These are phyloP conservation scores for Komagataella mondaviorum DNA, from an alignment of 805 yeast species.

Conservation along the genomic window DNA sequence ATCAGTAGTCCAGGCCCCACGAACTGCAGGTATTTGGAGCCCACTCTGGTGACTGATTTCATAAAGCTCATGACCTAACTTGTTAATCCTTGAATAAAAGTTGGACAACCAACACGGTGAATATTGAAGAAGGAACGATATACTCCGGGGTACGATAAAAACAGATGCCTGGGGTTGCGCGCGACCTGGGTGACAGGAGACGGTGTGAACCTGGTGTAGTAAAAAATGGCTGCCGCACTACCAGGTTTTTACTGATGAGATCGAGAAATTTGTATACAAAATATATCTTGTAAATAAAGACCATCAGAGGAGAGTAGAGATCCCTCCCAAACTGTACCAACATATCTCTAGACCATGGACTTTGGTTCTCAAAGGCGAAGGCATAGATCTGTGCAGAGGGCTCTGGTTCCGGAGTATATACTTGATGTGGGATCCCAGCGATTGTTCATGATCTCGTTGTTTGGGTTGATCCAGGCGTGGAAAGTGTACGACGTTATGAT, in stretches of 20 bases:
- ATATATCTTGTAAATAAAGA: neutral
- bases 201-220: neutral
- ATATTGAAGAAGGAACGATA: neutral
- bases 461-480: constrained; percentile 72
- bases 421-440: constrained; percentile 74
- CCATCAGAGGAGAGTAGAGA: neutral
- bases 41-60: neutral
- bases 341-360: neutral
- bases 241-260: neutral
- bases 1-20: constrained; percentile 85
- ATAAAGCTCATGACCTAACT: neutral
- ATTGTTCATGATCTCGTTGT: constrained; percentile 47
- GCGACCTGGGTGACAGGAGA: neutral
- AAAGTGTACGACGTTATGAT: constrained; percentile 61
- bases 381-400: constrained; percentile 4
- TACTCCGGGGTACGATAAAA: neutral
- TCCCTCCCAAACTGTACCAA: neutral
- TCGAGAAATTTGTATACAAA: neutral
- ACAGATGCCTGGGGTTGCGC: neutral
- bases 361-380: constrained; percentile 1
- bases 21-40: constrained; percentile 44
- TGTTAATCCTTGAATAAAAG: neutral
- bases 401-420: constrained; percentile 50
- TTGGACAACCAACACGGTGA: neutral
- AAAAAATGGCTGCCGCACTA: neutral